phyloP scores from a whole-genome alignment of 495 filamentous ascomycete species.

The Bombardia bombarda region DNA sequence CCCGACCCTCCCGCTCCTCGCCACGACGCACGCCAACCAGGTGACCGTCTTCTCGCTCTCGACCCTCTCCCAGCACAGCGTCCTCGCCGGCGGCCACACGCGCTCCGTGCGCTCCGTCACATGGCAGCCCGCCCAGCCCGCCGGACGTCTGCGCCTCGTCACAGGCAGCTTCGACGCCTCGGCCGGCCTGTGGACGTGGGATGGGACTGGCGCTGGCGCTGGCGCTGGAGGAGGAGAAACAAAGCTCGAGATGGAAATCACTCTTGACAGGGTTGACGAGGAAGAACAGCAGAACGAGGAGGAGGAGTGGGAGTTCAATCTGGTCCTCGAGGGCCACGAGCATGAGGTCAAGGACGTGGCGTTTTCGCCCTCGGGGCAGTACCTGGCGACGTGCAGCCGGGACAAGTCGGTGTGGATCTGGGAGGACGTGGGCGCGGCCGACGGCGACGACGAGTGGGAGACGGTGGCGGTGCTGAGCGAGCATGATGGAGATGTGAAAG shows the following conservation, averaged over 20 bases:
- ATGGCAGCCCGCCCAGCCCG: conserved; percentile 68
- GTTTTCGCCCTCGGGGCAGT: conserved; percentile 71
- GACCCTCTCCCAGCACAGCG: conserved; percentile 67
- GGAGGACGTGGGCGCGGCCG: conserved; percentile 69
- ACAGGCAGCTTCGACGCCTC: conserved; percentile 88
- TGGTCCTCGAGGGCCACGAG: conserved; percentile 88
- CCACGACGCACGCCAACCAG: conserved; percentile 77
- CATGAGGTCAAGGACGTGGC: conserved; percentile 83
- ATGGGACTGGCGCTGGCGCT: conserved; percentile 31
- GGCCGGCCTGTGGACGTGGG: conserved; percentile 77
- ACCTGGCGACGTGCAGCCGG: conserved; percentile 79
- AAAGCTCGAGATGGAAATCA: conserved; percentile 11
- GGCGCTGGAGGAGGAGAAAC: too few relatives aligned
- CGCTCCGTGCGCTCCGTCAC: conserved; percentile 71
- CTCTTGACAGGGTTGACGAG: not conserved
- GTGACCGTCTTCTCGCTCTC: conserved; percentile 82
- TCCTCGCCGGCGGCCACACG: conserved; percentile 80
- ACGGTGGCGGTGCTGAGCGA: conserved; percentile 90
- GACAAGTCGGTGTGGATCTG: conserved; percentile 99
- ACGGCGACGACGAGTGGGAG: conserved; percentile 68
- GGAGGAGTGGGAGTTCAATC: conserved; percentile 79
- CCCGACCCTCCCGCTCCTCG: conserved; percentile 78
- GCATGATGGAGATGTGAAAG: conserved; percentile 92
- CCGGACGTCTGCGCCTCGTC: conserved; percentile 63
- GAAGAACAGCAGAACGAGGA: conserved; percentile 36